Percentiles rank a stretch among this genome's conserved stretches.
phyloP scores from a whole-genome alignment of 1,284 basidiomycete species.

The Bjerkandera adusta region DNA sequence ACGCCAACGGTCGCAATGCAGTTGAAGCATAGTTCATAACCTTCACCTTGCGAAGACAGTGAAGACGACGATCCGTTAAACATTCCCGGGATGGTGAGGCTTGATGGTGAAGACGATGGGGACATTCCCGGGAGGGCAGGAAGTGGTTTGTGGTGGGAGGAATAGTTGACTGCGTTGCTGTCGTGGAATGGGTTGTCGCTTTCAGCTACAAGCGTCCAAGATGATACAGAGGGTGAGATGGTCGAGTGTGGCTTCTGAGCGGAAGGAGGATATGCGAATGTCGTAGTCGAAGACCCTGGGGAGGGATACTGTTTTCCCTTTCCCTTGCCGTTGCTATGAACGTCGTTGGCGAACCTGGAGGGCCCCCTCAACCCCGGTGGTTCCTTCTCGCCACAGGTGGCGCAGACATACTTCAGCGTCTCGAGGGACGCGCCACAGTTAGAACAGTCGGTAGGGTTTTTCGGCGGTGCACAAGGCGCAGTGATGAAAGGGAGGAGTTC shows the following conservation, averaged over 20 bases:
- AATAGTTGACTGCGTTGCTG: conserved; percentile 8
- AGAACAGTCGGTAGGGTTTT: conserved; percentile 76
- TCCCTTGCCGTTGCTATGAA: conserved; percentile 19
- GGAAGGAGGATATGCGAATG: conserved; percentile 23
- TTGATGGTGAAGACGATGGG: conserved; percentile 30
- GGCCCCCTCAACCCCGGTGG: too few species aligned
- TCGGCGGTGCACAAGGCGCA: conserved; percentile 51
- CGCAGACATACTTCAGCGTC: conserved; percentile 83
- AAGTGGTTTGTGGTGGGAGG: conserved; percentile 13
- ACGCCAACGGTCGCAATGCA: conserved; percentile 80
- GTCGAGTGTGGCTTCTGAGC: conserved; percentile 1
- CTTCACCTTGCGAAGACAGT: conserved; percentile 27
- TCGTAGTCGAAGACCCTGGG: conserved; percentile 6
- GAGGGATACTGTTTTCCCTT: conserved; percentile 35
- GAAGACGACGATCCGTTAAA: conserved; percentile 11
- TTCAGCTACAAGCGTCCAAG: conserved; percentile 16
- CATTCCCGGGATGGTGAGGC: conserved; percentile 15
- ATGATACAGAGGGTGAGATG: conserved; percentile 14
- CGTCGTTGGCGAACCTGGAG: conserved; percentile 15
- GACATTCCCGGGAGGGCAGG: conserved; percentile 28
- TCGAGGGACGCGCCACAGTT: conserved; percentile 74
- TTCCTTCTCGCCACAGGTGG: conserved; percentile 78
- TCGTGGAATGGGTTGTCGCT: conserved; percentile 18
- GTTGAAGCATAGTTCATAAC: conserved; percentile 80
- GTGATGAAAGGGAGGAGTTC: conserved; percentile 56